Evolutionary conservation across 108 stramenopile genomes (phyloP).

Genomic region (Poteriospumella lacustris): DNA sequence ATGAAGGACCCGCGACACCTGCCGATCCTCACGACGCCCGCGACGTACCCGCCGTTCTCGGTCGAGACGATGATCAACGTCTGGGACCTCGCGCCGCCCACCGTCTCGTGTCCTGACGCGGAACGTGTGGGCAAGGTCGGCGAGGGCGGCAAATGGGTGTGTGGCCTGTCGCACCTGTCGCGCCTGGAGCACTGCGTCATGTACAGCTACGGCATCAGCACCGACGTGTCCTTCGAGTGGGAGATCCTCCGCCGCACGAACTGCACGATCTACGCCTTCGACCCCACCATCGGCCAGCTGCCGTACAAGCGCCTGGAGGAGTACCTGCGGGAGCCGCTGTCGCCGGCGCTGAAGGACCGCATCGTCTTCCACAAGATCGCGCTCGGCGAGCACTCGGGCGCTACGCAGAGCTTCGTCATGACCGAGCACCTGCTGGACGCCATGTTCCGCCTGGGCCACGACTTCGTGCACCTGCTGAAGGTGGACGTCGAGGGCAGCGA

Average conservation of each 20-base stretch:
- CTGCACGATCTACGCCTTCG: constrained; percentile 31
- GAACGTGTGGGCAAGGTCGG: constrained; percentile 29
- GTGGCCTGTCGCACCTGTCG: constrained; percentile 15
- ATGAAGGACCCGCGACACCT: too few species aligned
- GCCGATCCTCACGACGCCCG: too few species aligned
- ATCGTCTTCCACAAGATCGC: constrained; percentile 32
- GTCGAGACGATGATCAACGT: too few species aligned
- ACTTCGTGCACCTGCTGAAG: constrained; percentile 27
- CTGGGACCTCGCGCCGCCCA: not conserved
- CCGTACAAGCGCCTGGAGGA: not conserved
- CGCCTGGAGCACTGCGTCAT: constrained; percentile 13
- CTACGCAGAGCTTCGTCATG: not conserved
- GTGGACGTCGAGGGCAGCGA: constrained; percentile 36
- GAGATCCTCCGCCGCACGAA: not conserved
- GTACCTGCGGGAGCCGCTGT: not conserved
- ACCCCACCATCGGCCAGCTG: constrained; percentile 30
- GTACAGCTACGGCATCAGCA: constrained; percentile 33
- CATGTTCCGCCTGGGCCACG: constrained; percentile 23
- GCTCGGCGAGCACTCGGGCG: not conserved
- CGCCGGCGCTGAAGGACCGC: not conserved
- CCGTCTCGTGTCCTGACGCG: constrained; percentile 6
- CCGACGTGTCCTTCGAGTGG: constrained; percentile 26
- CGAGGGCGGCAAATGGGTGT: constrained; percentile 38
- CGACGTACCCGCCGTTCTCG: too few species aligned
- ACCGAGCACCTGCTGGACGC: not conserved